Conservation (phyloP, 1,284 basidiomycete genomes). For the Peniophora sp. region DNA sequence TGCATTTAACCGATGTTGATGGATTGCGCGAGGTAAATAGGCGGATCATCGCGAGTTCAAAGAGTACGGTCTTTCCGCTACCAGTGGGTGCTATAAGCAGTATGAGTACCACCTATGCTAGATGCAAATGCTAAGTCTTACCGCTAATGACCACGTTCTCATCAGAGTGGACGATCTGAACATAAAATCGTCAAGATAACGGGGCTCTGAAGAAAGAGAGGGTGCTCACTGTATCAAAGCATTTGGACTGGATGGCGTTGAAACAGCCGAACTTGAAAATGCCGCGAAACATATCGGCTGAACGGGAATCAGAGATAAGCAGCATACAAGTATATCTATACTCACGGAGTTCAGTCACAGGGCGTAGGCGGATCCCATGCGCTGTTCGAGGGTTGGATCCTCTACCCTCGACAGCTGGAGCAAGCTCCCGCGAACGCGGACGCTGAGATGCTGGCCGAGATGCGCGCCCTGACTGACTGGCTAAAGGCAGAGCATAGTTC, state of each 20-base stretch:
- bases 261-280: slow-evolving; percentile 86
- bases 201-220: not conserved
- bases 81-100: slow-evolving; percentile 71
- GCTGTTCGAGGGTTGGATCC: slow-evolving; percentile 28
- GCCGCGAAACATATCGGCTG: slow-evolving; percentile 75
- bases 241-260: slow-evolving; percentile 84
- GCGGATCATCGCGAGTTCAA: slow-evolving; percentile 84
- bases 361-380: slow-evolving; percentile 47
- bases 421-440: too few species aligned
- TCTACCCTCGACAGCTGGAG: too few species aligned
- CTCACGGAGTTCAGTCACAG: slow-evolving; percentile 67
- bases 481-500: too few species aligned
- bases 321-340: slow-evolving; percentile 8
- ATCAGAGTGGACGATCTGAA: slow-evolving; percentile 57
- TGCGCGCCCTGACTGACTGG: too few species aligned
- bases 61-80: slow-evolving; percentile 89
- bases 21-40: slow-evolving; percentile 39
- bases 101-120: not conserved
- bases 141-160: slow-evolving; percentile 83
- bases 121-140: slow-evolving; percentile 26
- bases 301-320: slow-evolving; percentile 1
- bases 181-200: not conserved
- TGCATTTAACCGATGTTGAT: slow-evolving; percentile 48
- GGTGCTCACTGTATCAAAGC: slow-evolving; percentile 58
- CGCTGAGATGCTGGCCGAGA: too few species aligned